phyloP scores from a whole-genome alignment of 2,329 filamentous ascomycete genomes.

The Epichloe uncinata region DNA sequence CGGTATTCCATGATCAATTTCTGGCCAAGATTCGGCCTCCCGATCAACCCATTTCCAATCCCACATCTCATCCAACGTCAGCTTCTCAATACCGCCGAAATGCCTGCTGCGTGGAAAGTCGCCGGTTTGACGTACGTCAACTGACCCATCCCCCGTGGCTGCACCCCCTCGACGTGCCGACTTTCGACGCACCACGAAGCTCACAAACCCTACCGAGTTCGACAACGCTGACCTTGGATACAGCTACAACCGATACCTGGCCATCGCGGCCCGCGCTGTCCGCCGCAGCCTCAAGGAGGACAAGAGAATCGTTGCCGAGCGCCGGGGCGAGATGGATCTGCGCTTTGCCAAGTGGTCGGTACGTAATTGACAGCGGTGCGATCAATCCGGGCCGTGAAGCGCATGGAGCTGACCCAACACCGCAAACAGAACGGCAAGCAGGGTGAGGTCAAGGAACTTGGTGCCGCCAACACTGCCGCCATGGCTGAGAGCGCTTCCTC shows the following conservation, averaged over 20 bases:
- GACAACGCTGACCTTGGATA: slow-evolving; percentile 1
- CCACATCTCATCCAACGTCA: slow-evolving; percentile 11
- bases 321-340: slow-evolving; percentile 78
- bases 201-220: slow-evolving; percentile 1
- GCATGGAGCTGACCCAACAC: slow-evolving; percentile 15
- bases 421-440: slow-evolving; percentile 81
- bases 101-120: slow-evolving; percentile 97
- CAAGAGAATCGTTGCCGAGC: slow-evolving; percentile 74
- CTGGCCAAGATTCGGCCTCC: slow-evolving; percentile 23
- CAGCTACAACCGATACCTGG: slow-evolving; percentile 99
- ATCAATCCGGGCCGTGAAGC: not conserved
- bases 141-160: slow-evolving; percentile 11
- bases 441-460: slow-evolving; percentile 67
- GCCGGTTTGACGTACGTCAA: slow-evolving; percentile 82
- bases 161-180: not conserved
- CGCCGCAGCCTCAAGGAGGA: slow-evolving; percentile 96
- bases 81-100: slow-evolving; percentile 43
- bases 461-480: slow-evolving; percentile 35
- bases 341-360: slow-evolving; percentile 94
- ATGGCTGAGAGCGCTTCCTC: slow-evolving; percentile 25
- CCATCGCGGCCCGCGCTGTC: slow-evolving; percentile 85
- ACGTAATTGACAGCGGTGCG: slow-evolving; percentile 18
- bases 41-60: slow-evolving; percentile 19
- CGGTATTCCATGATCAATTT: slow-evolving; percentile 16
- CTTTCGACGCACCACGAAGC: not conserved